A percentile compares a stretch with the other conserved stretches of the same genome.
phyloP scores from a whole-genome alignment of 176 grass and related monocot species.

The Rhynchospora pubera region DNA sequence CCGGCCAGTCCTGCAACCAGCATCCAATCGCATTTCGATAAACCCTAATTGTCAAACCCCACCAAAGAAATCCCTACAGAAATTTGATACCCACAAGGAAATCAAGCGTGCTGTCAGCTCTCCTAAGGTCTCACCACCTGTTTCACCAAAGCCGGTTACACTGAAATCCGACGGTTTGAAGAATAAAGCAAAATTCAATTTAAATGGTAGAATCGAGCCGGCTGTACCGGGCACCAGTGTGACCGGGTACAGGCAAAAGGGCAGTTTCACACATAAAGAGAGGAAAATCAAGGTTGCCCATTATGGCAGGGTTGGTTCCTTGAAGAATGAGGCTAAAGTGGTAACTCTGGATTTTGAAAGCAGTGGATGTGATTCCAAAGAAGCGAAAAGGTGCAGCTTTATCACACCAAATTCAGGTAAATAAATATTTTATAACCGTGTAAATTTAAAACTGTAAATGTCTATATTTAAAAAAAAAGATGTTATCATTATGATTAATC shows the following conservation, averaged over 20 bases:
- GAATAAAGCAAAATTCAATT: background rate
- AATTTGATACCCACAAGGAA: slow-evolving; percentile 24
- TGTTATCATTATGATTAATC: background rate
- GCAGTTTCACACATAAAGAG: slow-evolving; percentile 53
- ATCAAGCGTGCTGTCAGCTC: background rate
- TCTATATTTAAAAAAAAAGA: background rate
- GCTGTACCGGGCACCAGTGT: slow-evolving; percentile 44
- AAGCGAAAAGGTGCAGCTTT: slow-evolving; percentile 92
- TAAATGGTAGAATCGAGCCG: background rate
- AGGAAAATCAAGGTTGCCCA: slow-evolving; percentile 69
- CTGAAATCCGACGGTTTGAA: slow-evolving; percentile 7
- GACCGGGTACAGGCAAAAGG: slow-evolving; percentile 58
- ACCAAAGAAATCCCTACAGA: slow-evolving; percentile 73
- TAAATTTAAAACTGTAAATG: background rate
- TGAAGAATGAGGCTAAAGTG: slow-evolving; percentile 38
- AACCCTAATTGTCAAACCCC: slow-evolving; percentile 31
- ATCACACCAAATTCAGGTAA: slow-evolving; percentile 78
- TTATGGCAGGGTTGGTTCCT: slow-evolving; percentile 65
- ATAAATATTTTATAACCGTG: background rate
- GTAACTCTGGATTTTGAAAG: background rate
- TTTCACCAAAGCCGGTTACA: slow-evolving; percentile 21
- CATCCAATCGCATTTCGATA: slow-evolving; percentile 55
- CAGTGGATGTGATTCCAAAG: background rate
- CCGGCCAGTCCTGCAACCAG: slow-evolving; percentile 76
- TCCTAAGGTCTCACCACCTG: background rate